Evolutionary conservation across 768 basidiomycete genomes (phyloP), one percentile per base, ranked within the genome.

Genomic region (Boletus rubescentipes): DNA sequence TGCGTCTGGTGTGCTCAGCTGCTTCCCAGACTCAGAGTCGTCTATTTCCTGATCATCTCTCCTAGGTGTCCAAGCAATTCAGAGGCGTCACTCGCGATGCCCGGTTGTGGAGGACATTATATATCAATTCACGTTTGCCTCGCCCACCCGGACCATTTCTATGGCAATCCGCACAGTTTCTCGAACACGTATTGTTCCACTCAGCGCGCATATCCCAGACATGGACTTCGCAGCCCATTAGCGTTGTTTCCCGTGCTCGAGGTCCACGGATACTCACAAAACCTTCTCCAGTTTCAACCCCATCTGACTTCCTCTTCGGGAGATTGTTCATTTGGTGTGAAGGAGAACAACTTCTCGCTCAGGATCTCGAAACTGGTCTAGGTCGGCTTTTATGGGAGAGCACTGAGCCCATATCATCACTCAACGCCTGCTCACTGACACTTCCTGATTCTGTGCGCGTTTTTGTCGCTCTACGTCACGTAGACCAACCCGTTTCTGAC

Each of bases 241-340:
- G 12, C 30, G 20, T 62, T 6, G 39, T 52, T 36, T 62, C 63
- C 30, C 34, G 50, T 21, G 15, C 42, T 16, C 53, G 29, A 9
- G 63, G 63, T 10, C 63, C 63, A 46, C 57, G 51, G 15, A 51
- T 64, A 62, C 31, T 51, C 3, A 5, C 14, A 18, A 58, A 49
- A 21, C 47, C 41, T 12, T 65, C 51, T 39, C 48, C 58, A 5
- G 32, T 48, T 9, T 65, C 63, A 34, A 54, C 57, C 9, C 16
- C 63, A 0, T 64, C 46, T n/a, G 57, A 57, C 36, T 64, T 66
- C 55, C 57, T 66, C 43, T 66, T 60, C 12, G 64, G 64, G 36
- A 60, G 64, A 35, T 32, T 57, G 54, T 59, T 65, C 29, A 57
- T 65, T 23, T 66, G 58, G 63, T 58, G 46, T 26, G 64, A 65